Evolutionary conservation across 148 eudicot species (phyloP), one percentile per base, ranked within the genome.

Genomic region (Polygonum maritimum): DNA sequence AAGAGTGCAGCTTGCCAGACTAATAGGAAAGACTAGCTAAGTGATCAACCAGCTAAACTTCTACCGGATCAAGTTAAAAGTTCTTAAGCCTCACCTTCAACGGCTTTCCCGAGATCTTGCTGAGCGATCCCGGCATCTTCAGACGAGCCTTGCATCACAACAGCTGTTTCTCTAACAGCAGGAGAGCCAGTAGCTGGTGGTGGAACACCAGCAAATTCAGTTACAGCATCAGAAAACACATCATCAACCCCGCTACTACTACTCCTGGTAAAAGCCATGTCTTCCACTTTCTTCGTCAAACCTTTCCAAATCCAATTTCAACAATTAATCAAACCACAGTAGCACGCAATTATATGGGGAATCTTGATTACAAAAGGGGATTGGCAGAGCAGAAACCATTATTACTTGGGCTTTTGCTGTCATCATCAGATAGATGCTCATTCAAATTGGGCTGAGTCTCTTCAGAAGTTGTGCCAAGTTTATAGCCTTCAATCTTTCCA

Each of bases 401-500:
- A 0, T 26, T 67, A 67, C 71, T 67, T 67, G 71, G 45, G 71
- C 7, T 67, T 36, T 67, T 67, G 40, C 19, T 74, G 39, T 87
- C 88, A 16, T 87, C 91, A 70, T 83, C 94, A 11, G 86, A 84
- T 49, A 18, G 63, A 18, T 79, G 83, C 51, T 83, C 69, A 48
- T 70, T 77, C 74, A 82, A 71, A 79, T 48, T 76, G 55, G 79
- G 19, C 67, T 67, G 31, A 62, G 65, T 76, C 16, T 79, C 78
- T 60, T 58, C 82, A 55, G 81, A 79, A 51, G 47, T 44, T 5
- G 47, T 73, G 75, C 40, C 83, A 14, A 88, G 57, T 74, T 63
- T 82, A 80, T 79, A 88, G 44, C 94, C 97, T 70, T 90, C 90
- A 82, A 90, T 62, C 3, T 84, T 84, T 79, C 94, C 97, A 80